A percentile compares a stretch with the other conserved stretches of the same genome.
Conservation (phyloP, 2,329 filamentous ascomycete species). For the Cladosporium sp. region DNA sequence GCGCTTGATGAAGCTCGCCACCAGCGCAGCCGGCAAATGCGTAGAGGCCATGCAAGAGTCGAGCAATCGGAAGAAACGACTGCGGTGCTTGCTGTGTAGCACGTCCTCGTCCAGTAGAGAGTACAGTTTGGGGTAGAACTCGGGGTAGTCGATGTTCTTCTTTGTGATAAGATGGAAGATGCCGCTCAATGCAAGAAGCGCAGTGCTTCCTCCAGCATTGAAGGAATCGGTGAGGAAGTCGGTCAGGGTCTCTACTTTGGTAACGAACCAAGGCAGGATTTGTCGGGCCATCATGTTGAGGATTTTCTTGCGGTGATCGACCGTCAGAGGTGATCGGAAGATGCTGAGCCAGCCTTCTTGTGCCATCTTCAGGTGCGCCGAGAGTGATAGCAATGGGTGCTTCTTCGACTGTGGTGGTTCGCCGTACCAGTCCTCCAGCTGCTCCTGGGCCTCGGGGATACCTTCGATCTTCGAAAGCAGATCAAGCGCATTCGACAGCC, state of each 20-base stretch:
- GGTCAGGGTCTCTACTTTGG: slow-evolving; percentile 81
- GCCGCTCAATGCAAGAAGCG: slow-evolving; percentile 82
- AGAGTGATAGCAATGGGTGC: slow-evolving; percentile 60
- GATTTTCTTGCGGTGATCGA: slow-evolving; percentile 73
- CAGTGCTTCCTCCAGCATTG: slow-evolving; percentile 78
- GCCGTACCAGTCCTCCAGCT: slow-evolving; percentile 66
- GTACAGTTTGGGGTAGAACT: slow-evolving; percentile 90
- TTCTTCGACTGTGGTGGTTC: slow-evolving; percentile 62
- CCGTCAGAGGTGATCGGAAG: slow-evolving; percentile 62
- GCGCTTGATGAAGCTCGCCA: slow-evolving; percentile 96
- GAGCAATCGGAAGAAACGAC: slow-evolving; percentile 85
- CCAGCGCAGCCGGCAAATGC: slow-evolving; percentile 83
- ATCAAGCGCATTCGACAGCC: slow-evolving; percentile 57
- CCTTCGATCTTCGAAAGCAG: slow-evolving; percentile 65
- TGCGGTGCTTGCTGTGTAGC: slow-evolving; percentile 90
- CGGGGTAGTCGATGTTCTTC: slow-evolving; percentile 82
- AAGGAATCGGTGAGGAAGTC: slow-evolving; percentile 97
- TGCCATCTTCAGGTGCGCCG: slow-evolving; percentile 71
- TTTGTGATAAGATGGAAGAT: slow-evolving; percentile 93
- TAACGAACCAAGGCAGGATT: slow-evolving; percentile 80
- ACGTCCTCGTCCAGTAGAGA: slow-evolving; percentile 81
- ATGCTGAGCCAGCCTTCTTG: slow-evolving; percentile 85
- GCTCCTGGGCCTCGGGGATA: slow-evolving; percentile 62
- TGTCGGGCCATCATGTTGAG: slow-evolving; percentile 70
- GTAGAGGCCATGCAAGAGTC: slow-evolving; percentile 88